Conservation (phyloP, 176 grass and related monocot genomes). For the Triticum urartu region DNA sequence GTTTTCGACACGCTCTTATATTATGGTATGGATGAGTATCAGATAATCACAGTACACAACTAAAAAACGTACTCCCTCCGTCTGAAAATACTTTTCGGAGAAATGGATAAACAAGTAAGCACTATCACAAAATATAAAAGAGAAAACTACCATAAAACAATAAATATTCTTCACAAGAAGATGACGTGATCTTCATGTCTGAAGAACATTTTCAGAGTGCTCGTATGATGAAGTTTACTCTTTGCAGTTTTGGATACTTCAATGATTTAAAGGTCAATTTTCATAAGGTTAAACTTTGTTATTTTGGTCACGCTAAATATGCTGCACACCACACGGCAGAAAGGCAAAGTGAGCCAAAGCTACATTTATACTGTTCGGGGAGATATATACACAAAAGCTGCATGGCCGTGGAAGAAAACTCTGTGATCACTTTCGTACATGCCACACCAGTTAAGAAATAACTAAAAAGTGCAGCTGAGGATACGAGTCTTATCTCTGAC, state of each 20-base stretch:
- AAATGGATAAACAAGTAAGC: neutral
- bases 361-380: neutral
- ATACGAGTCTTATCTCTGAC: neutral
- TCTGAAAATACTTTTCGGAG: too few species aligned
- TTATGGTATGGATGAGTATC: too few species aligned
- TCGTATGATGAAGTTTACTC: neutral
- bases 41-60: too few species aligned
- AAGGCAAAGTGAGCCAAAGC: neutral
- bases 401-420: neutral
- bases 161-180: neutral
- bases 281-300: neutral
- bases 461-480: constrained; percentile 14
- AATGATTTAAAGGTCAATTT: neutral
- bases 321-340: neutral
- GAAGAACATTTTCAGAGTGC: neutral
- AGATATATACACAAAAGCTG: constrained; percentile 28
- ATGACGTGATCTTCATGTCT: neutral
- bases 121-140: neutral
- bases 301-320: neutral
- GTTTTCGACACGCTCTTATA: too few species aligned
- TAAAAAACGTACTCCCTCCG: neutral
- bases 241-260: neutral
- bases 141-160: neutral
- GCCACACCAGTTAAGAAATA: constrained; percentile 10
- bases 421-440: constrained; percentile 24